Percentiles rank a stretch among this genome's conserved stretches.
These are phyloP conservation scores for Penicillium sp. DNA, from an alignment of 2,329 filamentous ascomycete genomes.

Conservation along the genomic window DNA sequence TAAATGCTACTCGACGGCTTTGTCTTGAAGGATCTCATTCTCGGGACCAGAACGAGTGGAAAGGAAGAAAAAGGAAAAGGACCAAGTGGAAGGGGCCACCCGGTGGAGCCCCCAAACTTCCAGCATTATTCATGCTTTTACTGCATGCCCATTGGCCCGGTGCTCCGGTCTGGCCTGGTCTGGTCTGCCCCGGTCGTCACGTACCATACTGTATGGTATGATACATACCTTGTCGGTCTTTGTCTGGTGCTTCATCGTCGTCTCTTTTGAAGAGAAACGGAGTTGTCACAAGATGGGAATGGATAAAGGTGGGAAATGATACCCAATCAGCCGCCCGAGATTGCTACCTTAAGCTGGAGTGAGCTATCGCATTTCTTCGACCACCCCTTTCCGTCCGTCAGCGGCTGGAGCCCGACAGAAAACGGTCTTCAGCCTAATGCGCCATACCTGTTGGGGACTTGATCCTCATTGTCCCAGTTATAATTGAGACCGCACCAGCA, in stretches of 20 bases:
- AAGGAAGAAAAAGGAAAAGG: slow-evolving; percentile 2
- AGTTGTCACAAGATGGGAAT: neutral
- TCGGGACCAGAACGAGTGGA: neutral
- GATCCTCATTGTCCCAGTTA: slow-evolving; percentile 2
- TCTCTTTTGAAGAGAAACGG: neutral
- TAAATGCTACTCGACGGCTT: neutral
- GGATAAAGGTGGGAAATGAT: neutral
- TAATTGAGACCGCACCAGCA: slow-evolving; percentile 5
- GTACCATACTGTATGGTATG: neutral
- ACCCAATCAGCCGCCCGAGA: neutral
- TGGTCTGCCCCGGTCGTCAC: neutral
- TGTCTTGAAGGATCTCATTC: slow-evolving; percentile 1
- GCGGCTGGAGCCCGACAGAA: slow-evolving; percentile 29
- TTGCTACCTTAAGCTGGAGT: neutral
- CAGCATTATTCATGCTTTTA: neutral
- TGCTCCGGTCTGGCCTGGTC: neutral
- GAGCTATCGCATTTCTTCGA: slow-evolving; percentile 3
- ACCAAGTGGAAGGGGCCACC: neutral
- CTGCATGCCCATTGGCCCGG: neutral
- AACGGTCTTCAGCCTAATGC: slow-evolving; percentile 26
- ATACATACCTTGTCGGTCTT: neutral
- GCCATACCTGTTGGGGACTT: slow-evolving; percentile 4
- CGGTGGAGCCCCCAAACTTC: neutral
- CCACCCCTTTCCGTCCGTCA: slow-evolving; percentile 18
- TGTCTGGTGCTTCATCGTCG: neutral